Conservation (phyloP, 495 filamentous ascomycete genomes). For the Neurospora pannonica region DNA sequence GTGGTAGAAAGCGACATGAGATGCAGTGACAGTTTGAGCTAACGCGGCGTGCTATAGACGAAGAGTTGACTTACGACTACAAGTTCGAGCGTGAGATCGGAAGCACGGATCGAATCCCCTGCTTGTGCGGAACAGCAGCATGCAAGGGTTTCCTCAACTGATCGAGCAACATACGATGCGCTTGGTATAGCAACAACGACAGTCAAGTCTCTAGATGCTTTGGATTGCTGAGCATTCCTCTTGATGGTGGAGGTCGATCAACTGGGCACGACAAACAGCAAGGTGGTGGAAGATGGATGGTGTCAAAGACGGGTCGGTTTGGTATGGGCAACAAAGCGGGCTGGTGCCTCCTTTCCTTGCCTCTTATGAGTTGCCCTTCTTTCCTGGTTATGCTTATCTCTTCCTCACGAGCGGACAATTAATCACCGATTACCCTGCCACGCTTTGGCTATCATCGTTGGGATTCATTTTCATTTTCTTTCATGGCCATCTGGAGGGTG, state of each 20-base stretch:
- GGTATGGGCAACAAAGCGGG: background rate
- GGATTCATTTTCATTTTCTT: background rate
- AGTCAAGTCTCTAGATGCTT: background rate
- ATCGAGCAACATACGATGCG: conserved; percentile 11
- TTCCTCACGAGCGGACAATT: background rate
- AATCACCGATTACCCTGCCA: background rate
- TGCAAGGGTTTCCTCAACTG: conserved; percentile 99
- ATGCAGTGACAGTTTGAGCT: conserved; percentile 22
- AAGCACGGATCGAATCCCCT: conserved; percentile 90
- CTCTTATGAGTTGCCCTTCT: background rate
- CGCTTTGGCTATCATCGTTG: background rate
- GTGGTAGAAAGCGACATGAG: background rate
- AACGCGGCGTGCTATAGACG: conserved; percentile 53
- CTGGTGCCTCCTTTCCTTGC: background rate
- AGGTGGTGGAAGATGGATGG: background rate
- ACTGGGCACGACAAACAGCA: background rate
- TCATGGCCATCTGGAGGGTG: background rate
- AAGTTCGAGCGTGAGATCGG: conserved; percentile 98
- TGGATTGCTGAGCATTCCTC: background rate
- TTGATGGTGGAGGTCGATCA: background rate
- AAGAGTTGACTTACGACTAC: conserved; percentile 99
- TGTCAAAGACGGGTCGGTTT: background rate
- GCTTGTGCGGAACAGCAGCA: conserved; percentile 85
- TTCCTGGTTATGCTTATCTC: background rate
- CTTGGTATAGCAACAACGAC: background rate